Base-by-base conservation (phyloP, 78 protist genomes). In the Dictyostelium intermedium region DNA sequence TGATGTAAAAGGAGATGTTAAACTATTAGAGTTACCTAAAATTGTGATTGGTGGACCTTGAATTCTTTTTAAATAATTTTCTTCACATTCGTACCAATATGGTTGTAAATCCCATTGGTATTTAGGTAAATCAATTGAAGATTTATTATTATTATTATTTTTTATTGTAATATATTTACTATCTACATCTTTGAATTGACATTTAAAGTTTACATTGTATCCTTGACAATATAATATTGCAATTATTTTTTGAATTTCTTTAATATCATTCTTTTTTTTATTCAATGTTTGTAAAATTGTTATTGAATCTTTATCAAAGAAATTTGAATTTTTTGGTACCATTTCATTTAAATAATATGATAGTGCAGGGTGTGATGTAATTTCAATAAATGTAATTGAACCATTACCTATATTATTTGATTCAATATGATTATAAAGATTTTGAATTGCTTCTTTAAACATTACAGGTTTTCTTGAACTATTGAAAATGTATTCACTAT, bases 361-460 rank as follows among this genome's bases (percentile, higher is more conserved):
- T 5, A 91, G 34, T 16, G 74, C 78, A 39, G 95, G 86, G 63
- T 91, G 95, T 35, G 95, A 87, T 61, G 95, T 13, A 2, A 91
- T 91, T 27, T 91, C 95, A 18, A 91, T 23, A 30, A 82, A 91
- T 8, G 70, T 60, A 53, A 74, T 32, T 34, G 53, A 37, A 18
- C 25, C 35, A 25, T 20, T 35, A 66, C 76, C 76, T 7, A 66
- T 35, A 35, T 82, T 82, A 66, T 34, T 82, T 41, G 0, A 3
- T 60, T 16, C 35, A 23, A 61, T 82, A 9, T 79, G 47, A 10
- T n/a, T 39, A 35, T 35, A 66, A n/a, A 87, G 43, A 79, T 87
- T 87, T 4, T 10, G 2, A 53, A 85, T 50, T 73, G 92, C 13
- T 73, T 85, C 18, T 23, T 18, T 11, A 25, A 73, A 85, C 37